These are phyloP conservation scores for Fusarium nematophilum DNA, from an alignment of 2,329 filamentous ascomycete species.

Conservation along the genomic window DNA sequence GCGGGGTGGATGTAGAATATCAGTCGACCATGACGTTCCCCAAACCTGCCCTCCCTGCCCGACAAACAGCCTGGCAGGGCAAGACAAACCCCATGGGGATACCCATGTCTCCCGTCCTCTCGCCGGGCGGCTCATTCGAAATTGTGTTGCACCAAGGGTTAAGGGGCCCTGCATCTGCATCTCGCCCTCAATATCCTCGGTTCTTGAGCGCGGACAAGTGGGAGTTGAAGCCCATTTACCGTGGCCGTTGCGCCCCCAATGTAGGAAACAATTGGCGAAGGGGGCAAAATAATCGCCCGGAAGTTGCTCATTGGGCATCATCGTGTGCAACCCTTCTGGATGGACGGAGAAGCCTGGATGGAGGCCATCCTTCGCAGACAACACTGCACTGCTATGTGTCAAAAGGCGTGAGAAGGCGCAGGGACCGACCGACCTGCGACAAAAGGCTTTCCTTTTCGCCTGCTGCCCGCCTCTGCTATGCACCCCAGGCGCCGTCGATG, in stretches of 20 bases:
- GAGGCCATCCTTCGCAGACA: no score
- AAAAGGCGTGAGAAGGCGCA: conserved; percentile 18
- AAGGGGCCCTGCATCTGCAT: no score
- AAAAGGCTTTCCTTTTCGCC: not conserved
- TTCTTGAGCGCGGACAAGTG: conserved; percentile 20
- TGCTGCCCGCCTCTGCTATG: not conserved
- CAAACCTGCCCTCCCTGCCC: not conserved
- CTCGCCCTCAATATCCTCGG: conserved; percentile 12
- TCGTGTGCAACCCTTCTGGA: conserved; percentile 18
- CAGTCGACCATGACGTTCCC: conserved; percentile 13
- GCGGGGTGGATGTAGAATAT: conserved; percentile 4
- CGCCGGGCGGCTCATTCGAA: not conserved
- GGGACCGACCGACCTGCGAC: conserved; percentile 18
- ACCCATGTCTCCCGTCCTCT: no score
- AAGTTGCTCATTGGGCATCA: conserved; percentile 15
- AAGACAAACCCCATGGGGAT: conserved; percentile 4
- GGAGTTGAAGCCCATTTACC: conserved; percentile 7
- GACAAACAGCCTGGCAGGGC: not conserved
- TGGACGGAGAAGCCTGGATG: conserved; percentile 36
- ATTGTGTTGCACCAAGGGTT: no score
- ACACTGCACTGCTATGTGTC: no score
- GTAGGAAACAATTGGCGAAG: conserved; percentile 9
- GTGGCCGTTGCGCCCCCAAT: conserved; percentile 7
- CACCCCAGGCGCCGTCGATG: conserved; percentile 5
- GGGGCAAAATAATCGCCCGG: conserved; percentile 7